phyloP scores from a whole-genome alignment of 352 stramenopile species.

The Pythium diclinum region DNA sequence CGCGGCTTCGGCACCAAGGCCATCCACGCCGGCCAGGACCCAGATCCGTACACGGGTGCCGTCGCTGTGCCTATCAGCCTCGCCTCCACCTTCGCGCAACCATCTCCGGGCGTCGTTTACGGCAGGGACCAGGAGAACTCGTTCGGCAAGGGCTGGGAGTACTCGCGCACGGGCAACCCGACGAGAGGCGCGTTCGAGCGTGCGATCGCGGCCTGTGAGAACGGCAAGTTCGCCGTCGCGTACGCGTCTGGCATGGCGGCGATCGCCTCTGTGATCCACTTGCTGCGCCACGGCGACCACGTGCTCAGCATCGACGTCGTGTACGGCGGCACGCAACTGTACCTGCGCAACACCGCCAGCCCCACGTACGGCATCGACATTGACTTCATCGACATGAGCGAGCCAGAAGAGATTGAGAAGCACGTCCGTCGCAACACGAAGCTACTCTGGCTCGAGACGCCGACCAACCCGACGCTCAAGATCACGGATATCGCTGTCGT shows the following conservation, averaged over 20 bases:
- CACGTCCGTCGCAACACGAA: conserved; percentile 91
- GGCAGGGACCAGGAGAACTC: conserved; percentile 79
- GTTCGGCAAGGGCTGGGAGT: conserved; percentile 95
- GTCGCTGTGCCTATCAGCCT: conserved; percentile 87
- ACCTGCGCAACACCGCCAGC: conserved; percentile 90
- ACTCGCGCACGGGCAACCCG: conserved; percentile 95
- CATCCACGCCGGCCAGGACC: conserved; percentile 82
- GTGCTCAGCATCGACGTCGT: conserved; percentile 95
- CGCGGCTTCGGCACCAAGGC: conserved; percentile 77
- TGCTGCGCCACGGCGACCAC: conserved; percentile 90
- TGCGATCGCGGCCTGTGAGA: conserved; percentile 90
- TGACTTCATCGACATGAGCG: conserved; percentile 92
- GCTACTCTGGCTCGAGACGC: conserved; percentile 92
- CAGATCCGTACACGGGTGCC: conserved; percentile 71
- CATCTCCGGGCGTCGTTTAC: conserved; percentile 46
- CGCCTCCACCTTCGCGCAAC: neutral
- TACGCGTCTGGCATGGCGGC: conserved; percentile 91
- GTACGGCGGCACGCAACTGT: conserved; percentile 94
- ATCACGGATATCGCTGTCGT: conserved; percentile 93
- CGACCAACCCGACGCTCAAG: conserved; percentile 94
- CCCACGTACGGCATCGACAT: conserved; percentile 92
- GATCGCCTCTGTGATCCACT: conserved; percentile 86
- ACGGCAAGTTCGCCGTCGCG: conserved; percentile 86
- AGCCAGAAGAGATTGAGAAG: conserved; percentile 75
- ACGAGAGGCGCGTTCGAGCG: conserved; percentile 93